These are phyloP conservation scores for Exophiala xenobiotica DNA, from an alignment of 2,329 filamentous ascomycete species.

Conservation along the genomic window DNA sequence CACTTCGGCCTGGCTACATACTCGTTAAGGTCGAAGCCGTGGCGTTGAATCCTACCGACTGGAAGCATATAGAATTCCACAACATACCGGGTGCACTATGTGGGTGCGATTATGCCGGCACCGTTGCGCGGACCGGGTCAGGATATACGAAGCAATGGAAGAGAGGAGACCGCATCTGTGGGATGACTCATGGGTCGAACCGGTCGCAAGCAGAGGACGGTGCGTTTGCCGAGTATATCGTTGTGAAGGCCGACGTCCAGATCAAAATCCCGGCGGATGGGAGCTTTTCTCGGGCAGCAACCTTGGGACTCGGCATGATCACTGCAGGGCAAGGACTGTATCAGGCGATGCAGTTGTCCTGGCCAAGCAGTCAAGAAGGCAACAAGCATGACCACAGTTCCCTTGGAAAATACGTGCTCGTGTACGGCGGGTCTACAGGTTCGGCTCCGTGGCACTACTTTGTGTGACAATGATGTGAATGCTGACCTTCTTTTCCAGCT, in stretches of 20 bases:
- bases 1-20: constrained; percentile 50
- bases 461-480: constrained; percentile 38
- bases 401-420: constrained; percentile 33
- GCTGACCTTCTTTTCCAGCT: constrained; percentile 6
- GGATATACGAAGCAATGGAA: constrained; percentile 38
- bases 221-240: constrained; percentile 40
- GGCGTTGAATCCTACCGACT: constrained; percentile 59
- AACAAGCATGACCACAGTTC: constrained; percentile 32
- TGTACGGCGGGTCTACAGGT: constrained; percentile 47
- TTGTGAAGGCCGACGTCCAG: constrained; percentile 32
- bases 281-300: constrained; percentile 36
- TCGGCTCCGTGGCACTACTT: too few relatives aligned
- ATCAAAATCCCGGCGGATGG: constrained; percentile 36
- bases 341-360: constrained; percentile 30
- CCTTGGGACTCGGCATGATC: constrained; percentile 34
- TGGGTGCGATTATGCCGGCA: constrained; percentile 38
- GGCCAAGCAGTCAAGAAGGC: too few relatives aligned
- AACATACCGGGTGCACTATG: constrained; percentile 41
- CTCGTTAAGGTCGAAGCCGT: constrained; percentile 54
- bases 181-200: constrained; percentile 38
- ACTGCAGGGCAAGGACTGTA: constrained; percentile 47
- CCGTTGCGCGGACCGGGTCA: constrained; percentile 31
- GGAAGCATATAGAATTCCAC: constrained; percentile 49
- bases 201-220: constrained; percentile 33
- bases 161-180: constrained; percentile 43